Conservation (phyloP, 2,329 filamentous ascomycete genomes). For the Trichophyton equinum region DNA sequence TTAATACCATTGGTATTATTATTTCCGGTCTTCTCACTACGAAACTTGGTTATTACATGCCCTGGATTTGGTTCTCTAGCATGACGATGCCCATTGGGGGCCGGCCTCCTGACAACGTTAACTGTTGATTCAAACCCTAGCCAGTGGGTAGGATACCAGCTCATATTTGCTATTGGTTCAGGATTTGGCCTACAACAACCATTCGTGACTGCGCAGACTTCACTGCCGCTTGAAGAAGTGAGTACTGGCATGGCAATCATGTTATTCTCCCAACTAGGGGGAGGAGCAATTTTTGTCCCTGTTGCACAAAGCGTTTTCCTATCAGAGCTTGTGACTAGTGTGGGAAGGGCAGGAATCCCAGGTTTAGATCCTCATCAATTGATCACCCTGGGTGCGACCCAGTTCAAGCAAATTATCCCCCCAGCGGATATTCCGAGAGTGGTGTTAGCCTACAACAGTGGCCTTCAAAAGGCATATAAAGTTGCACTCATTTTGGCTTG, state of each 20-base stretch:
- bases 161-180: conserved; percentile 20
- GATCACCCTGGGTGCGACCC: not conserved
- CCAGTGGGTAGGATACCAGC: conserved; percentile 20
- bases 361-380: not conserved
- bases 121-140: conserved; percentile 14
- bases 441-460: conserved; percentile 5
- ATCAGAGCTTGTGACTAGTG: conserved; percentile 29
- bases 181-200: conserved; percentile 22
- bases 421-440: not conserved
- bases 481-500: conserved; percentile 18
- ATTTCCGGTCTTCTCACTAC: conserved; percentile 24
- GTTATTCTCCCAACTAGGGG: conserved; percentile 28
- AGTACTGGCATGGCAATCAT: conserved; percentile 21
- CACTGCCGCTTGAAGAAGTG: conserved; percentile 17
- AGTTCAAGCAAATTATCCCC: not conserved
- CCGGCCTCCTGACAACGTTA: conserved; percentile 25
- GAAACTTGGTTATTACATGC: conserved; percentile 24
- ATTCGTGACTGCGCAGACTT: conserved; percentile 20
- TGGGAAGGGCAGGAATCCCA: not conserved
- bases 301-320: conserved; percentile 43
- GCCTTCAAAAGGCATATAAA: conserved; percentile 16
- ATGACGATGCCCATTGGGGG: conserved; percentile 23
- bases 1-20: conserved; percentile 18
- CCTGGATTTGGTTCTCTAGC: conserved; percentile 24
- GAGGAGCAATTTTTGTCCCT: conserved; percentile 38